phyloP scores from a whole-genome alignment of 2,329 filamentous ascomycete genomes.

The Penicillium sp. region DNA sequence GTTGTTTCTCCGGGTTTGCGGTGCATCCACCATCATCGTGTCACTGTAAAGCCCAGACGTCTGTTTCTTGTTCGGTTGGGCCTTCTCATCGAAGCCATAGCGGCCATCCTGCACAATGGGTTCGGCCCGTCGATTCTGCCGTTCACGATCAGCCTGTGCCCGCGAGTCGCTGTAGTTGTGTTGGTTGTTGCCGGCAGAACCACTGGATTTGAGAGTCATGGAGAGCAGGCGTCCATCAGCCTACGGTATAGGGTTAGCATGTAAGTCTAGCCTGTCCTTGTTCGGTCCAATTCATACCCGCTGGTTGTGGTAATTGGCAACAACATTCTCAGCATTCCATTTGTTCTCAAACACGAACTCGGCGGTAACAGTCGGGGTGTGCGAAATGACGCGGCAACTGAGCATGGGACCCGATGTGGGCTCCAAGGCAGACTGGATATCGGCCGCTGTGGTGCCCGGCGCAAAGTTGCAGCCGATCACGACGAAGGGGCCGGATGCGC shows the following conservation, averaged over 20 bases:
- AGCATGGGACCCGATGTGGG: conserved; percentile 54
- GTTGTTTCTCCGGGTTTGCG: conserved; percentile 16
- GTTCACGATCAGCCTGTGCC: conserved; percentile 43
- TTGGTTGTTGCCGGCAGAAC: conserved; percentile 12
- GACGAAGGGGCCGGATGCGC: conserved; percentile 54
- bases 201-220: conserved; percentile 52
- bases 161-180: conserved; percentile 36
- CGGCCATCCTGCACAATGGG: conserved; percentile 32
- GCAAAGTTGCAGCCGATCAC: conserved; percentile 65
- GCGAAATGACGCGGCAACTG: conserved; percentile 54
- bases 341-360: conserved; percentile 60
- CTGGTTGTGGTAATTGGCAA: conserved; percentile 63
- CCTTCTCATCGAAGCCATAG: conserved; percentile 36
- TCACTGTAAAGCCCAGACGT: conserved; percentile 39
- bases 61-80: conserved; percentile 8
- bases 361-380: conserved; percentile 58
- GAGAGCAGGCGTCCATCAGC: conserved; percentile 62
- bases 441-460: conserved; percentile 63
- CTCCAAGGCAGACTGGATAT: conserved; percentile 62
- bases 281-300: conserved; percentile 45
- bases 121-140: conserved; percentile 32
- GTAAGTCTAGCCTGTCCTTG: neutral
- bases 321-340: conserved; percentile 57
- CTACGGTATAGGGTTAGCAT: conserved; percentile 34
- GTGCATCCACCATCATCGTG: conserved; percentile 42